These are phyloP conservation scores for Xylaria arbuscula DNA, from an alignment of 2,329 filamentous ascomycete species.

Conservation along the genomic window DNA sequence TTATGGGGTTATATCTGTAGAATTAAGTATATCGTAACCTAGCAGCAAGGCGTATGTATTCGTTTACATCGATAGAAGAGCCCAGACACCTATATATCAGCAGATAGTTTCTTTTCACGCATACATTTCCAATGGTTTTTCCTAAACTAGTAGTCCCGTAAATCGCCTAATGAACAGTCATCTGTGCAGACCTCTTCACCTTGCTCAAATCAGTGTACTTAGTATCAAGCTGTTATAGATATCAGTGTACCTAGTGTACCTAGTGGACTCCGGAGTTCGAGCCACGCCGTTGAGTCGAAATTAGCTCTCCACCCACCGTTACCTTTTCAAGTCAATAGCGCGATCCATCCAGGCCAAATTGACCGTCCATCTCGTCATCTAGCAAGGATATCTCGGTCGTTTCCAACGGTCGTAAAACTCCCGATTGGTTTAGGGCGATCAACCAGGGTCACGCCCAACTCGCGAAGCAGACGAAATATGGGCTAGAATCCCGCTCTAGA, in stretches of 20 bases:
- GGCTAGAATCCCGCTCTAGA: constrained; percentile 12
- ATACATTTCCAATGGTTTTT: neutral
- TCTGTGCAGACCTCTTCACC: neutral
- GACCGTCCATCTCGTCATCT: constrained; percentile 16
- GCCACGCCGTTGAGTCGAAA: constrained; percentile 21
- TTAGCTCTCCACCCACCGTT: constrained; percentile 31
- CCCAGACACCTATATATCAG: neutral
- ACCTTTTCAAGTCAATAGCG: constrained; percentile 26
- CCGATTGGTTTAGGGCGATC: constrained; percentile 35
- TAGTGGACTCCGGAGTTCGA: constrained; percentile 5
- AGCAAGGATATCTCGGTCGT: constrained; percentile 29
- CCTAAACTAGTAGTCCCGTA: neutral
- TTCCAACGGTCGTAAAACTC: constrained; percentile 32
- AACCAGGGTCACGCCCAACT: constrained; percentile 14
- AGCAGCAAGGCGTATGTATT: constrained; percentile 3
- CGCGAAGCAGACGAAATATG: neutral
- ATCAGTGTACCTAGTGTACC: neutral
- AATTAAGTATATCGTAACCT: constrained; percentile 15
- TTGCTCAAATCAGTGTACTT: constrained; percentile 2
- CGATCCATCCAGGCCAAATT: constrained; percentile 22
- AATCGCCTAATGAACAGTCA: neutral
- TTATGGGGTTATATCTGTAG: neutral
- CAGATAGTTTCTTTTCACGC: neutral
- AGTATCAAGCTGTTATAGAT: neutral
- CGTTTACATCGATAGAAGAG: constrained; percentile 15